A percentile compares a stretch with the other conserved stretches of the same genome.
Evolutionary conservation across 2,329 filamentous ascomycete species (phyloP).

Genomic region (Plectosphaerella sp.): DNA sequence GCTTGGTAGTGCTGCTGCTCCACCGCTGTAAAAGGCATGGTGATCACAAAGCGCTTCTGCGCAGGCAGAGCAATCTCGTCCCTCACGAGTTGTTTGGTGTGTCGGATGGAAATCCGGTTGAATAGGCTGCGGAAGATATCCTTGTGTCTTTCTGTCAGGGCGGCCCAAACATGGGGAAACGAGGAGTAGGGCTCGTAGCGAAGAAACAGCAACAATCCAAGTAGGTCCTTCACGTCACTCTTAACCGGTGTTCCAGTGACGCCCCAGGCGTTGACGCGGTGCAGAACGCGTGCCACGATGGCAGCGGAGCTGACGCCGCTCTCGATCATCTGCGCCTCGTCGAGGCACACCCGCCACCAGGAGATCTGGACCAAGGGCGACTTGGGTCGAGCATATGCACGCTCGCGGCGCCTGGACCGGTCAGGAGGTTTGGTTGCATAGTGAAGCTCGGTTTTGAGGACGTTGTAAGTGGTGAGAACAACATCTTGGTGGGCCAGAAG

Average conservation of each 20-base stretch:
- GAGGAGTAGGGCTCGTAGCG: conserved; percentile 72
- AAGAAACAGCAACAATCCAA: conserved; percentile 77
- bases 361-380: conserved; percentile 76
- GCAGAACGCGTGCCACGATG: conserved; percentile 72
- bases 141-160: conserved; percentile 57
- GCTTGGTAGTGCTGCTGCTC: conserved; percentile 86
- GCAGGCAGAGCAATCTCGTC: conserved; percentile 74
- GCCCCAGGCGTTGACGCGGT: conserved; percentile 84
- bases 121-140: conserved; percentile 66
- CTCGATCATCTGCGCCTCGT: conserved; percentile 90
- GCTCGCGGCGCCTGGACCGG: conserved; percentile 60
- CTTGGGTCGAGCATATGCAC: conserved; percentile 60
- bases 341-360: conserved; percentile 82
- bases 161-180: conserved; percentile 61
- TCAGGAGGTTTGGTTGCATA: conserved; percentile 67
- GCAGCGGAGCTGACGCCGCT: conserved; percentile 82
- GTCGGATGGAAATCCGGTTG: conserved; percentile 67
- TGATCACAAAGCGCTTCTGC: conserved; percentile 84
- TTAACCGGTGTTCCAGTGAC: conserved; percentile 88
- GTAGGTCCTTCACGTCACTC: conserved; percentile 71
- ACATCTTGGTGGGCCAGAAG: conserved; percentile 50
- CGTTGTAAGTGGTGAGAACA: conserved; percentile 61
- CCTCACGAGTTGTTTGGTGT: conserved; percentile 78
- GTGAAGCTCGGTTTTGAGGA: conserved; percentile 77
- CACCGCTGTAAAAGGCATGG: conserved; percentile 81